Evolutionary conservation across 208 protist species (phyloP).

Genomic region (Crithidia thermophila): DNA sequence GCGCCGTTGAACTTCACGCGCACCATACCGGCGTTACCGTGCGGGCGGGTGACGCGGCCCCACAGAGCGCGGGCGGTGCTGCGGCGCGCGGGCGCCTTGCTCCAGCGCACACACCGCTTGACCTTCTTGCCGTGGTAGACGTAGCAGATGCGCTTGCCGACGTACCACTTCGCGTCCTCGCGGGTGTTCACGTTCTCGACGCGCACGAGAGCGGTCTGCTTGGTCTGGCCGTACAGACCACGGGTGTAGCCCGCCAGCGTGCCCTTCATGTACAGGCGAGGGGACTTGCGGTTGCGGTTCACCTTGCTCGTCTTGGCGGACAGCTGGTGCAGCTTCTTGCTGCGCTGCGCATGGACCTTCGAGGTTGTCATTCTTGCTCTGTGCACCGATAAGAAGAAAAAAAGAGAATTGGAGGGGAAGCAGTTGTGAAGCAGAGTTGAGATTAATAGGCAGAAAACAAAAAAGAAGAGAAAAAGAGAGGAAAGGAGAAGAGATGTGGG

Average conservation of each 20-base stretch:
- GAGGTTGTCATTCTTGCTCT: constrained; percentile 51
- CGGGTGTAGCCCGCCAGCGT: constrained; percentile 92
- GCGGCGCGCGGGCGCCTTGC: constrained; percentile 87
- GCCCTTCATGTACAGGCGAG: constrained; percentile 93
- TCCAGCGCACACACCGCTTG: constrained; percentile 89
- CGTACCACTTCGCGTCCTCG: constrained; percentile 97
- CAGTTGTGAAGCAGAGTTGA: too few relatives aligned
- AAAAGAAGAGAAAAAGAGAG: too few relatives aligned
- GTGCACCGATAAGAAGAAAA: too few relatives aligned
- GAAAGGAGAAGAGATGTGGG: too few relatives aligned
- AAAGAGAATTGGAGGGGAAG: too few relatives aligned
- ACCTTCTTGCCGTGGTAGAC: constrained; percentile 98
- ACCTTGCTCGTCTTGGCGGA: constrained; percentile 86
- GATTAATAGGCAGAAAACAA: too few relatives aligned
- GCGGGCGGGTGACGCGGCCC: constrained; percentile 96
- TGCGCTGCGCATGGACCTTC: constrained; percentile 83
- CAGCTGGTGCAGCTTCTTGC: constrained; percentile 92
- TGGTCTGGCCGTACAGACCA: constrained; percentile 93
- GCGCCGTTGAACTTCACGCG: constrained; percentile 97
- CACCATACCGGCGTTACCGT: constrained; percentile 98
- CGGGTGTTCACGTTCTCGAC: constrained; percentile 97
- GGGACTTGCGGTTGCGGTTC: constrained; percentile 85
- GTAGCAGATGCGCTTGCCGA: constrained; percentile 99
- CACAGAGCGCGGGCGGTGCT: constrained; percentile 96
- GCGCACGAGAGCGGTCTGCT: constrained; percentile 94